These are phyloP conservation scores for Suillus subaureus DNA, from an alignment of 768 basidiomycete species.

Conservation along the genomic window DNA sequence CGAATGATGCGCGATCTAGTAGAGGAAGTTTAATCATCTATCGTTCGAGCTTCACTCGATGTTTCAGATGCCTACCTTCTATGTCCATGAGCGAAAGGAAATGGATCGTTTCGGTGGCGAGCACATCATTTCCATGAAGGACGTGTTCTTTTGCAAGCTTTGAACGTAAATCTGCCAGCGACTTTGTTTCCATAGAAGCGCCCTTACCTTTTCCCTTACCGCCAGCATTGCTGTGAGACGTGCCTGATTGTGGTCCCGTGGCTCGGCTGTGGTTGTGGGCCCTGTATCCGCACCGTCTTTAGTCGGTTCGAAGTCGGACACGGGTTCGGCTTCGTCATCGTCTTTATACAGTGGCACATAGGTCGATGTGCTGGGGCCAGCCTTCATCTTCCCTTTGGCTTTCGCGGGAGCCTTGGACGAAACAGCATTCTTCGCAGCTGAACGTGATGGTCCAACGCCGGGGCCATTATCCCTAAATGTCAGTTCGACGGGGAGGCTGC, in stretches of 20 bases:
- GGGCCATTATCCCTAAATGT: constrained; percentile 31
- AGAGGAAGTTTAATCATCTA: no score
- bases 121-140: neutral
- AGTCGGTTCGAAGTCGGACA: constrained; percentile 20
- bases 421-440: constrained; percentile 15
- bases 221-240: constrained; percentile 1
- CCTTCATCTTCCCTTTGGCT: constrained; percentile 26
- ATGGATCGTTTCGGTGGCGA: neutral
- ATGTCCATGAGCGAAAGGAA: constrained; percentile 3
- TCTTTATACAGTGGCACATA: constrained; percentile 24
- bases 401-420: constrained; percentile 10
- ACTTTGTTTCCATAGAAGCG: neutral
- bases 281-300: constrained; percentile 14
- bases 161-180: neutral
- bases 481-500: constrained; percentile 20
- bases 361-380: neutral
- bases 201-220: constrained; percentile 1
- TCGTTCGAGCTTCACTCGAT: neutral
- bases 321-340: constrained; percentile 31
- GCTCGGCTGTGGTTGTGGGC: neutral
- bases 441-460: constrained; percentile 9
- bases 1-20: neutral
- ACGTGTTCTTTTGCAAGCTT: constrained; percentile 4
- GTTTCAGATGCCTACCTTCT: neutral
- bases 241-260: neutral